Evolutionary conservation across 371 early-diverging fungal genomes (phyloP).

Genomic region (Zychaea mexicana): DNA sequence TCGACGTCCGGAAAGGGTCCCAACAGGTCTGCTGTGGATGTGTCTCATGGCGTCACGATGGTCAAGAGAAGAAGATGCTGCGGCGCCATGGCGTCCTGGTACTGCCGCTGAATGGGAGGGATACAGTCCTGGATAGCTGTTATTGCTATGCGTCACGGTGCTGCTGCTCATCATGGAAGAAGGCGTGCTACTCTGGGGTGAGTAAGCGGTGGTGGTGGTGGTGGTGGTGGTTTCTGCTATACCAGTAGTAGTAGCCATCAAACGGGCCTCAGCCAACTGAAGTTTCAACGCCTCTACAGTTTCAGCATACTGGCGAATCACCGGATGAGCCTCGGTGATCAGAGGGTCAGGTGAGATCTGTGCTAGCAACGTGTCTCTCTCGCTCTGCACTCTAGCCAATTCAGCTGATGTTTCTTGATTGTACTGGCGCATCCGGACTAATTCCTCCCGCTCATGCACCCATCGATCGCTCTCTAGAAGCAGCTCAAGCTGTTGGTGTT

Average conservation of each 20-base stretch:
- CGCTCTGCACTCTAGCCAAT: constrained; percentile 42
- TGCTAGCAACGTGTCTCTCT: constrained; percentile 49
- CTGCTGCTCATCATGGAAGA: background rate
- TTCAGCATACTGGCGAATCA: constrained; percentile 44
- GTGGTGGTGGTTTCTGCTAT: too few species aligned
- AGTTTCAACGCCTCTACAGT: constrained; percentile 43
- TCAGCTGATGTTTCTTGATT: constrained; percentile 35
- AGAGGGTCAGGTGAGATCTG: constrained; percentile 24
- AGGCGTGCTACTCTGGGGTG: constrained; percentile 6
- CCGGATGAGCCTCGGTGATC: constrained; percentile 32
- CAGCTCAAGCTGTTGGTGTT: too few species aligned
- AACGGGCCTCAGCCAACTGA: constrained; percentile 35
- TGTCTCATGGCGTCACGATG: constrained; percentile 2
- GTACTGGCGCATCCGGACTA: constrained; percentile 37
- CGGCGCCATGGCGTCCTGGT: background rate
- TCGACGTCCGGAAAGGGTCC: constrained; percentile 16
- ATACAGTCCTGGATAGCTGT: background rate
- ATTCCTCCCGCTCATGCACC: constrained; percentile 28
- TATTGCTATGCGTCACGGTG: constrained; percentile 6
- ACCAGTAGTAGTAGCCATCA: background rate
- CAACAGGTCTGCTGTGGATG: constrained; percentile 7
- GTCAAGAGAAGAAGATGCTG: background rate
- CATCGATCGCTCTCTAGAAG: background rate
- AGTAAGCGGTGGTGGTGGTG: background rate
- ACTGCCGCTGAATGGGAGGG: background rate